Conservation (phyloP, 768 basidiomycete species). For the Fomitopsis pulvina region DNA sequence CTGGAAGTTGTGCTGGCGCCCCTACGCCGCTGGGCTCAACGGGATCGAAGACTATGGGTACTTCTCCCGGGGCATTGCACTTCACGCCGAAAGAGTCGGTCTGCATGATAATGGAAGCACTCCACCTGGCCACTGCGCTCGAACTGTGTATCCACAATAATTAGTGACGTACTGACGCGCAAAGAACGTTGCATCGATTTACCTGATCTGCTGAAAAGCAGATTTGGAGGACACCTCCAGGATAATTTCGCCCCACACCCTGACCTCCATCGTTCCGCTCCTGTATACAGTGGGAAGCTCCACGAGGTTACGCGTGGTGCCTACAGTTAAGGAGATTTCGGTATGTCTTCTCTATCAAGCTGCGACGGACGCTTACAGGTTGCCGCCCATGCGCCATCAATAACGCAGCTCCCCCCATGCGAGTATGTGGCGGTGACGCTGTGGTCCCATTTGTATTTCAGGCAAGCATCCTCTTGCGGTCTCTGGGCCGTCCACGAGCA, state of each 20-base stretch:
- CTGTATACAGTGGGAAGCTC: slow-evolving; percentile 21
- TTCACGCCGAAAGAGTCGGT: slow-evolving; percentile 17
- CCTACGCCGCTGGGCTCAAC: slow-evolving; percentile 6
- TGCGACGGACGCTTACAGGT: background rate
- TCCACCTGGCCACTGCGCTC: slow-evolving; percentile 18
- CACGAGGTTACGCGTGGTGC: slow-evolving; percentile 22
- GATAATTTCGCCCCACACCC: slow-evolving; percentile 18
- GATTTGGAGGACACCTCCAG: slow-evolving; percentile 17
- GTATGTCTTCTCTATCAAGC: background rate
- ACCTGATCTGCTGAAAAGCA: slow-evolving; percentile 10
- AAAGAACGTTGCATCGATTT: background rate
- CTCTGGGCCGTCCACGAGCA: slow-evolving; percentile 11
- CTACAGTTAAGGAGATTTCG: slow-evolving; percentile 9
- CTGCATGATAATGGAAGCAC: slow-evolving; percentile 15
- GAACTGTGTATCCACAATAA: slow-evolving; percentile 15
- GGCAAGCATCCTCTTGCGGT: slow-evolving; percentile 4
- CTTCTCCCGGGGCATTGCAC: slow-evolving; percentile 10
- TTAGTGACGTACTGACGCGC: background rate
- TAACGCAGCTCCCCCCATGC: slow-evolving; percentile 11
- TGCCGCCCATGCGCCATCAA: background rate
- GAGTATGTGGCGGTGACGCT: slow-evolving; percentile 14
- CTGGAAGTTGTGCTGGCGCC: slow-evolving; percentile 6
- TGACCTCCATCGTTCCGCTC: slow-evolving; percentile 19
- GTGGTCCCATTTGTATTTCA: slow-evolving; percentile 20
- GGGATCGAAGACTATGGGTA: slow-evolving; percentile 12